Evolutionary conservation across 2,329 filamentous ascomycete genomes (phyloP).

Genomic region (Fusarium temperatum): DNA sequence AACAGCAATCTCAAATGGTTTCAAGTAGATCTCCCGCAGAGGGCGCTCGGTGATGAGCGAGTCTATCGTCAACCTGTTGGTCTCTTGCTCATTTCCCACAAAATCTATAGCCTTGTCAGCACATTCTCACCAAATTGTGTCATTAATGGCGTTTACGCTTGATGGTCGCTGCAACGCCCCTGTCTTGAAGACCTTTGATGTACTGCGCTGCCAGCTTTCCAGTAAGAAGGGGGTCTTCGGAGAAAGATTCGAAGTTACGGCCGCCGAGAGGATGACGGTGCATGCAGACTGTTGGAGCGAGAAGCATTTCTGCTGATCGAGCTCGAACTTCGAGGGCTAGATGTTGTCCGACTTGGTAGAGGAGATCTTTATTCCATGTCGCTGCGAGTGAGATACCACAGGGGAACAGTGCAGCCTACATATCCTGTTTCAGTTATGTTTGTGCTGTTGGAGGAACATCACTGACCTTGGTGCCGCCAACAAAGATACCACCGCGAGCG

Average conservation of each 20-base stretch:
- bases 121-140: accelerated
- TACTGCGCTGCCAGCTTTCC: constrained; percentile 78
- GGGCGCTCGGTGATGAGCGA: constrained; percentile 71
- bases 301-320: constrained; percentile 76
- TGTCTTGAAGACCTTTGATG: constrained; percentile 76
- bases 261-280: constrained; percentile 86
- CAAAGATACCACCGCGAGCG: constrained; percentile 73
- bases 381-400: constrained; percentile 82
- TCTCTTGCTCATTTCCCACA: constrained; percentile 79
- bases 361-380: constrained; percentile 78
- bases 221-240: constrained; percentile 81
- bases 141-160: constrained; percentile 65
- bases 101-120: constrained; percentile 57
- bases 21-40: constrained; percentile 76
- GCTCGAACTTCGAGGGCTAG: constrained; percentile 77
- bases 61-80: constrained; percentile 63
- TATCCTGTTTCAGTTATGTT: neutral
- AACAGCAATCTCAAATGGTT: constrained; percentile 77
- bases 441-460: accelerated
- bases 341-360: constrained; percentile 74
- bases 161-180: constrained; percentile 78
- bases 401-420: constrained; percentile 77
- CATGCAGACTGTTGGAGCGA: constrained; percentile 83
- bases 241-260: constrained; percentile 87
- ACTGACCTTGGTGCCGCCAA: constrained; percentile 69